phyloP scores from a whole-genome alignment of 2,329 filamentous ascomycete genomes.

The Epichloe typhina region DNA sequence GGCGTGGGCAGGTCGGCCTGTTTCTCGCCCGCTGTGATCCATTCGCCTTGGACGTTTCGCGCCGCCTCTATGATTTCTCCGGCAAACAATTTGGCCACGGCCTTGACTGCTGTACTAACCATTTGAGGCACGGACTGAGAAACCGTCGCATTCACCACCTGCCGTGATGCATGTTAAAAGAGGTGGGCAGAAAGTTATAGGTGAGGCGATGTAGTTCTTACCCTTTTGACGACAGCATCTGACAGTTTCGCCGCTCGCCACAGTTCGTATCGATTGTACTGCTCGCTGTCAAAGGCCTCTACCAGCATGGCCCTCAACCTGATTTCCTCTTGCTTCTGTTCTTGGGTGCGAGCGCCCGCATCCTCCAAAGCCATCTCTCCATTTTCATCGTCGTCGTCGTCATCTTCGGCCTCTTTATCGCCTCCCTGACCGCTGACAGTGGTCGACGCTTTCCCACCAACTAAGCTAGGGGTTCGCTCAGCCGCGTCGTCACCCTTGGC shows the following conservation, averaged over 20 bases:
- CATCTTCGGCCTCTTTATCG: slow-evolving; percentile 37
- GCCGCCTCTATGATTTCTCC: slow-evolving; percentile 64
- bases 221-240: slow-evolving; percentile 55
- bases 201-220: slow-evolving; percentile 21
- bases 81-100: slow-evolving; percentile 64
- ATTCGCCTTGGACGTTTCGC: slow-evolving; percentile 57
- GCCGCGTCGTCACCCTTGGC: slow-evolving; percentile 29
- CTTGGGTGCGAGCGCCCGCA: slow-evolving; percentile 48
- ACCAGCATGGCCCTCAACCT: slow-evolving; percentile 47
- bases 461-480: slow-evolving; percentile 32
- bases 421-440: slow-evolving; percentile 31
- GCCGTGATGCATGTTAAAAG: not conserved
- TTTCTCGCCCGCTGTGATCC: slow-evolving; percentile 46
- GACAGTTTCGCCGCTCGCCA: slow-evolving; percentile 58
- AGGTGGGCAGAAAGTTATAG: not conserved
- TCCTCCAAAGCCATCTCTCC: slow-evolving; percentile 44
- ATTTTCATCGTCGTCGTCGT: slow-evolving; percentile 44
- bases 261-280: slow-evolving; percentile 56
- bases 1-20: slow-evolving; percentile 39
- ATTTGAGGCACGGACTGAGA: slow-evolving; percentile 64
- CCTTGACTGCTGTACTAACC: slow-evolving; percentile 62
- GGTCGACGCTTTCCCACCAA: slow-evolving; percentile 27
- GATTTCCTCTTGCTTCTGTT: slow-evolving; percentile 52
- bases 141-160: slow-evolving; percentile 69
- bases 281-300: slow-evolving; percentile 49